These are phyloP conservation scores for Lasiodiplodia sp. DNA, from an alignment of 2,329 filamentous ascomycete species.

Conservation along the genomic window DNA sequence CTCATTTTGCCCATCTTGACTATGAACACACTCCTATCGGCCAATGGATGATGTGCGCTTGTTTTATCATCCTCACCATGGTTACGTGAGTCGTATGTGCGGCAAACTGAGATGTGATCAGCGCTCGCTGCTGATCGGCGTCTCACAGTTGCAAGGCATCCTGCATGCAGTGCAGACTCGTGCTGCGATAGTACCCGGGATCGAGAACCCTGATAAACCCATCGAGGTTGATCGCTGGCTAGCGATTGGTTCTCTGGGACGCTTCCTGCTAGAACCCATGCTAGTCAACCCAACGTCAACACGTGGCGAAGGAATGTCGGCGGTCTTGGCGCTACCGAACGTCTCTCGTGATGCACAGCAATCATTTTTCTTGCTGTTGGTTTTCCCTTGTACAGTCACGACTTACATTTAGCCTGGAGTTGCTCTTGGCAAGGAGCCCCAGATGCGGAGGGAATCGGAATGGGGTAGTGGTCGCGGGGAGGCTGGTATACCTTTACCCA, in stretches of 20 bases:
- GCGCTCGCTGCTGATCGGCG: neutral
- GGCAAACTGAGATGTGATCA: neutral
- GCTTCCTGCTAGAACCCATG: neutral
- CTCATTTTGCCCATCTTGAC: neutral
- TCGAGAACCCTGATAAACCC: neutral
- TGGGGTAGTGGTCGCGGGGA: slow-evolving; percentile 5
- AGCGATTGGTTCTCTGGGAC: neutral
- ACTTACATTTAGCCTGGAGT: slow-evolving; percentile 16
- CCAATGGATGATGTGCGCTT: neutral
- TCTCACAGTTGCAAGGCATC: neutral
- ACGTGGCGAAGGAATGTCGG: slow-evolving; percentile 10
- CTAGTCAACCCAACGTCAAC: neutral
- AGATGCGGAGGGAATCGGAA: slow-evolving; percentile 8
- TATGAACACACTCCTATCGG: neutral
- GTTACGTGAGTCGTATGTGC: neutral
- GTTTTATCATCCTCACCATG: neutral
- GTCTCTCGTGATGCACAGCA: slow-evolving; percentile 7
- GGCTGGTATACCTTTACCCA: neutral
- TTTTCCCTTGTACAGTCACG: neutral
- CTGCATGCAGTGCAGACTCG: neutral
- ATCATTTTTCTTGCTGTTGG: neutral
- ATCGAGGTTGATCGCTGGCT: neutral
- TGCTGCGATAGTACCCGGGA: neutral
- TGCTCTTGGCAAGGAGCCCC: neutral
- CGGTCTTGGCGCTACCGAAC: slow-evolving; percentile 3